Base-by-base conservation (phyloP, 2,329 filamentous ascomycete genomes). In the Aspergillus tanneri region DNA sequence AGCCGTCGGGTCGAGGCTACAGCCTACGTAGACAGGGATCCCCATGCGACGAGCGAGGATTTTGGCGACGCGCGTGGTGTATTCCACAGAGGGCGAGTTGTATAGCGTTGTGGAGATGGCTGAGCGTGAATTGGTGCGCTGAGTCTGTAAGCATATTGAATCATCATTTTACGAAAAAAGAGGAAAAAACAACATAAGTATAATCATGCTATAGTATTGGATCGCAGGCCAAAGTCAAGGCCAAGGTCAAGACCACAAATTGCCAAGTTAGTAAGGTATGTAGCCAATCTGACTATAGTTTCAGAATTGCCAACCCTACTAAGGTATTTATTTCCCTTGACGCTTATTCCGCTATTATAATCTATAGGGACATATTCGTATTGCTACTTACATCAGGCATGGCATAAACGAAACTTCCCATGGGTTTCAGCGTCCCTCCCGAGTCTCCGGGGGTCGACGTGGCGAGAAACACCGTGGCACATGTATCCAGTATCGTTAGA, bases 401-500 rank as follows among this genome's bases (percentile, higher is more conserved):
- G 2, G 91, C 88, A 66, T 96, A 97, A 37, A 97, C 88, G 64
- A 97, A 92, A 41, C 90, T 96, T 3, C 93, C 92, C 70, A 97
- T 79, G 41, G 80, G 74, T 32, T 80, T 72, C 24, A 66, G 61
- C 42, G 62, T 61, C 9, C 62, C 62, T 1, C 62, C 59, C 16
- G 65, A 67, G 34, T 74, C 68, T 2, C 69, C 79, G 1, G 74
- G 62, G 2, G 74, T 72, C 6, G 78, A 78, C 0, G 77, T 82
- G 1, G 79, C 77, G 36, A 85, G 68, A 63, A 84, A 83, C 9
- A 84, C 70, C 35, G 82, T 72, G 9, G 77, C 63, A 39, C 76
- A 80, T 21, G 75, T 77, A 5, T 71, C 67, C 48, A 80, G 69
- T 51, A 78, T 67, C 8, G 77, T 82, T 42, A 85, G 70, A 57